Conservation (phyloP, 768 basidiomycete genomes). For the Lactarius akahatsu region DNA sequence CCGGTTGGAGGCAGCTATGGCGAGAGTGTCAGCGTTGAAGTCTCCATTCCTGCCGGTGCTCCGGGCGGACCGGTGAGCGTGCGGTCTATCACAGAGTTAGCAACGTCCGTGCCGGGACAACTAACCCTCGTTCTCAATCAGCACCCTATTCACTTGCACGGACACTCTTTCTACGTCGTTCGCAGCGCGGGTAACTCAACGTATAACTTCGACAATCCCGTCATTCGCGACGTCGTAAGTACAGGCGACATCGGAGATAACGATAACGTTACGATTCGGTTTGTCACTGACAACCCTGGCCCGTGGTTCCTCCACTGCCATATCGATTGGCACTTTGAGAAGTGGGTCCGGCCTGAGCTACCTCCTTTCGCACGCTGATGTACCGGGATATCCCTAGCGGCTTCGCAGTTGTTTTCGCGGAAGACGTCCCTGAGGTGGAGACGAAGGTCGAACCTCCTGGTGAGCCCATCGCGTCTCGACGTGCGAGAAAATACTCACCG, state of each 20-base stretch:
- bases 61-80: neutral
- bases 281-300: conserved; percentile 35
- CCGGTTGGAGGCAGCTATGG: conserved; percentile 42
- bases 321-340: conserved; percentile 33
- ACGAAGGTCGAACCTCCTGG: neutral
- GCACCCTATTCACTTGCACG: conserved; percentile 13
- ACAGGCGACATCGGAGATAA: conserved; percentile 19
- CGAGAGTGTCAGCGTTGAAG: conserved; percentile 39
- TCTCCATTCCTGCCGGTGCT: conserved; percentile 30
- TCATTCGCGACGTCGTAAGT: conserved; percentile 45
- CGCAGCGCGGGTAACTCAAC: conserved; percentile 18
- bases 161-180: conserved; percentile 25
- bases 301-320: conserved; percentile 35
- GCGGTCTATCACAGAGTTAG: neutral
- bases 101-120: neutral
- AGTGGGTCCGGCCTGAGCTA: neutral
- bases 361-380: neutral
- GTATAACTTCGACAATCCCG: conserved; percentile 38
- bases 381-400: neutral
- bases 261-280: conserved; percentile 31
- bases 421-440: conserved; percentile 12
- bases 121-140: neutral
- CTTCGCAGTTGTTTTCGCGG: conserved; percentile 18
- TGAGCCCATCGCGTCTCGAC: neutral
- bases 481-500: neutral